Percentiles rank a stretch among this genome's conserved stretches.
Conservation (phyloP, 352 stramenopile genomes). For the Phytophthora boehmeriae region DNA sequence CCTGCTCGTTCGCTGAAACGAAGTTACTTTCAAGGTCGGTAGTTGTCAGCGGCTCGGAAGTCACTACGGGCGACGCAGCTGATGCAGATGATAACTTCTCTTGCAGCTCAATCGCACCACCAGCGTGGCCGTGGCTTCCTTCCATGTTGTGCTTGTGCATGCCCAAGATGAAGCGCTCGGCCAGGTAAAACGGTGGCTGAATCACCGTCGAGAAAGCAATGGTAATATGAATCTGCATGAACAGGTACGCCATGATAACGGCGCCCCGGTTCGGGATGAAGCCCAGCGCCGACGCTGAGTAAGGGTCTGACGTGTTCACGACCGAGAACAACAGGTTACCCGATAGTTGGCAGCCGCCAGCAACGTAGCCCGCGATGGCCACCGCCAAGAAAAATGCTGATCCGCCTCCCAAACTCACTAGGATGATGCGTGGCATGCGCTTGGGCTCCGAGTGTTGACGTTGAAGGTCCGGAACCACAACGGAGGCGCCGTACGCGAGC, state of each 20-base stretch:
- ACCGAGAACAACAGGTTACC: slow-evolving; percentile 35
- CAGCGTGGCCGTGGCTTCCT: background rate
- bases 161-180: slow-evolving; percentile 43
- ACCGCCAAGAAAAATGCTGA: slow-evolving; percentile 44
- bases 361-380: slow-evolving; percentile 36
- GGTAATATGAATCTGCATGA: slow-evolving; percentile 44
- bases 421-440: slow-evolving; percentile 49
- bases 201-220: slow-evolving; percentile 51
- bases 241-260: slow-evolving; percentile 35
- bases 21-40: slow-evolving; percentile 38
- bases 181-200: slow-evolving; percentile 43
- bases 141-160: slow-evolving; percentile 35
- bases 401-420: slow-evolving; percentile 37
- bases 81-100: slow-evolving; percentile 32
- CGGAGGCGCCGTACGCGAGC: slow-evolving; percentile 30
- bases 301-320: slow-evolving; percentile 27
- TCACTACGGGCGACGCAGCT: slow-evolving; percentile 16
- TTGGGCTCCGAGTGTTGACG: slow-evolving; percentile 43
- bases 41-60: slow-evolving; percentile 8
- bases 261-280: slow-evolving; percentile 30
- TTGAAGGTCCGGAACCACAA: slow-evolving; percentile 33
- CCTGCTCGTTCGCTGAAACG: slow-evolving; percentile 16
- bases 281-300: slow-evolving; percentile 22
- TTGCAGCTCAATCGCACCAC: slow-evolving; percentile 4
- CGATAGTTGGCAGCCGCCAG: slow-evolving; percentile 42